phyloP scores from a whole-genome alignment of 352 stramenopile species.

The Phytophthora ohioensis region DNA sequence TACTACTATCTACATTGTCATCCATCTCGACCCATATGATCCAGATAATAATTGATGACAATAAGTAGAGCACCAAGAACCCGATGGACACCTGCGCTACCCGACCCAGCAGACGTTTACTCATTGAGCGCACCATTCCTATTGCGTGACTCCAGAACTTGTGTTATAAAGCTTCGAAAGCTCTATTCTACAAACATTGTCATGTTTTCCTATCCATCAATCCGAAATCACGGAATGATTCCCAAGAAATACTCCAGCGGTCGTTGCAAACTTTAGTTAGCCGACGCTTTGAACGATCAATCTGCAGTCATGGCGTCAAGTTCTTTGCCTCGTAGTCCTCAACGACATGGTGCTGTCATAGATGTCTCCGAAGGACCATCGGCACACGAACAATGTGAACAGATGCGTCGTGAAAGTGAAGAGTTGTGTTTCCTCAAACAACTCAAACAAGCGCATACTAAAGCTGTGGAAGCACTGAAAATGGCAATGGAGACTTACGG shows the following conservation, averaged over 20 bases:
- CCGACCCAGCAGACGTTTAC: constrained; percentile 11
- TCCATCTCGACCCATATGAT: constrained; percentile 42
- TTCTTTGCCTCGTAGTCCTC: constrained; percentile 28
- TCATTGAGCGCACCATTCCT: constrained; percentile 8
- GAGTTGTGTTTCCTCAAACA: constrained; percentile 62
- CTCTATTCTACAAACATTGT: neutral
- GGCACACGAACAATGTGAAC: constrained; percentile 47
- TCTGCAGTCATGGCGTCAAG: constrained; percentile 13
- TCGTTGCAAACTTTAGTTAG: constrained; percentile 18
- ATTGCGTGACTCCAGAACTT: neutral
- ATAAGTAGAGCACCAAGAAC: constrained; percentile 38
- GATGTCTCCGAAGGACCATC: constrained; percentile 16
- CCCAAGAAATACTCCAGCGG: neutral
- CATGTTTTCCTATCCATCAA: constrained; percentile 8
- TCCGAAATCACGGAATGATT: constrained; percentile 1
- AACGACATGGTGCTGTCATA: constrained; percentile 16
- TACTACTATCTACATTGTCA: neutral
- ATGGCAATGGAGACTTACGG: constrained; percentile 56
- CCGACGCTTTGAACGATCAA: constrained; percentile 14
- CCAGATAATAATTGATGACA: constrained; percentile 40
- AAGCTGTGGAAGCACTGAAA: constrained; percentile 55
- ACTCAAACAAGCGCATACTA: constrained; percentile 54
- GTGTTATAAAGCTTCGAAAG: neutral
- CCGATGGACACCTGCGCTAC: constrained; percentile 17
- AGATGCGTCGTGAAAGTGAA: constrained; percentile 66